phyloP scores from a whole-genome alignment of 257 asterid genomes.

The Ehretia macrophylla region DNA sequence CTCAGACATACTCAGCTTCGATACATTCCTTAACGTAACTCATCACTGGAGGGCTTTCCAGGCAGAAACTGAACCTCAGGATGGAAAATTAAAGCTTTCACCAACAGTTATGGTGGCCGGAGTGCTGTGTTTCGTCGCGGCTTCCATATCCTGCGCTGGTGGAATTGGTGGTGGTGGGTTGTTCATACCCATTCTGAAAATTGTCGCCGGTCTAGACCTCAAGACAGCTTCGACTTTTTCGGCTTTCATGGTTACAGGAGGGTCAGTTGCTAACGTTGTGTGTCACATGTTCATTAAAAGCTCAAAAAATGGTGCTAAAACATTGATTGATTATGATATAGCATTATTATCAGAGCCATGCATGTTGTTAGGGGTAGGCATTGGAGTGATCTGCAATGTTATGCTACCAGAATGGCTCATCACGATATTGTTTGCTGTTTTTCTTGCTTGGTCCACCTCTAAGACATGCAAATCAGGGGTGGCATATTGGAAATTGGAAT shows the following conservation, averaged over 20 bases:
- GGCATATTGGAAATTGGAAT: constrained; percentile 52
- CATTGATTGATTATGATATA: constrained; percentile 63
- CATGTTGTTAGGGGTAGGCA: constrained; percentile 78
- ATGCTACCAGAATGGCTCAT: constrained; percentile 82
- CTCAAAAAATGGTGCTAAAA: constrained; percentile 16
- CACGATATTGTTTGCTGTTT: constrained; percentile 47
- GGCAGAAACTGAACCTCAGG: constrained; percentile 8
- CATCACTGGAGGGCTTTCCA: constrained; percentile 18
- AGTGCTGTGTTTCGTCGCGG: constrained; percentile 47
- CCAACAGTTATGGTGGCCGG: constrained; percentile 35
- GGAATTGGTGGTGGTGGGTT: constrained; percentile 91
- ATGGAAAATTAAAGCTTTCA: constrained; percentile 8
- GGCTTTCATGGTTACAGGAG: constrained; percentile 84
- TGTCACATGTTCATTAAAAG: constrained; percentile 19
- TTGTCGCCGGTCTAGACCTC: constrained; percentile 60
- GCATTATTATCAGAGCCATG: constrained; percentile 77
- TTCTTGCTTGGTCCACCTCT: constrained; percentile 63
- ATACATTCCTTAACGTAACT: constrained; percentile 24
- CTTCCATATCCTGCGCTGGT: constrained; percentile 77
- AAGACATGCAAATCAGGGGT: constrained; percentile 66
- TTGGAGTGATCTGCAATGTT: constrained; percentile 63
- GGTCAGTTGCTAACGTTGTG: constrained; percentile 64
- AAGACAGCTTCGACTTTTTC: constrained; percentile 66
- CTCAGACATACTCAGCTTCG: background rate
- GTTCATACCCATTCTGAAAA: constrained; percentile 60